Evolutionary conservation across 202 grass and related monocot species (phyloP), one percentile per base, ranked within the genome.

Genomic region (Elaeis oleifera): DNA sequence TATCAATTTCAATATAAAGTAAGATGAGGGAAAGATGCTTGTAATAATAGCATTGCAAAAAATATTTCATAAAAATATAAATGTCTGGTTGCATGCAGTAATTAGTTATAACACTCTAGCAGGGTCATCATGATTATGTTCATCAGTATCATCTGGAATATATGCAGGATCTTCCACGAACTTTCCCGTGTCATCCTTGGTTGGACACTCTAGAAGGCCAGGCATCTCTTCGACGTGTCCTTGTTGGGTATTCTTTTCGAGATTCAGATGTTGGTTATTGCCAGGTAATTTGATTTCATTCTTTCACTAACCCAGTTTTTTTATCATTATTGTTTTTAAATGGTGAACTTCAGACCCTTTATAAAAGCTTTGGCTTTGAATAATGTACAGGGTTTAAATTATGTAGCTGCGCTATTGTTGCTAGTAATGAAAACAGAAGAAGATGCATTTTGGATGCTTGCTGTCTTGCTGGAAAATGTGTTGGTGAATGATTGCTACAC

Each of bases 241-340:
- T 97, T 79, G 88, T 82, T 19, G 92, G 79, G 5, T 97, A 97
- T 65, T 97, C 92, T 8, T 97, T 97, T 59, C 81, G 94, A 63
- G 94, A 97, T 80, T 92, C 88, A 64, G 94, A 97, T 89, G 94
- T 97, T 72, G 94, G 94, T 77, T 97, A 97, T 79, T 97, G 84
- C 65, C 94, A 97, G 84, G 94, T 97, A 71, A 50, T 44, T 4
- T 50, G 18, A 63, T 32, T 20, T 58, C 44, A 0, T 31, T 28
- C 29, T 14, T 39, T 59, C 18, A 24, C 18, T 39, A 25, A 71
- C 19, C 63, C 6, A 36, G 1, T 36, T 8, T 44, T 44, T 44
- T 44, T 44, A 13, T 3, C 9, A 3, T 44, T 44, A 44, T 44
- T 11, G 8, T 44, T 44, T 6, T 44, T 44, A 44, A 44, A 44